Conservation (phyloP, 2,329 filamentous ascomycete genomes). For the Albophoma yamanashiensis region DNA sequence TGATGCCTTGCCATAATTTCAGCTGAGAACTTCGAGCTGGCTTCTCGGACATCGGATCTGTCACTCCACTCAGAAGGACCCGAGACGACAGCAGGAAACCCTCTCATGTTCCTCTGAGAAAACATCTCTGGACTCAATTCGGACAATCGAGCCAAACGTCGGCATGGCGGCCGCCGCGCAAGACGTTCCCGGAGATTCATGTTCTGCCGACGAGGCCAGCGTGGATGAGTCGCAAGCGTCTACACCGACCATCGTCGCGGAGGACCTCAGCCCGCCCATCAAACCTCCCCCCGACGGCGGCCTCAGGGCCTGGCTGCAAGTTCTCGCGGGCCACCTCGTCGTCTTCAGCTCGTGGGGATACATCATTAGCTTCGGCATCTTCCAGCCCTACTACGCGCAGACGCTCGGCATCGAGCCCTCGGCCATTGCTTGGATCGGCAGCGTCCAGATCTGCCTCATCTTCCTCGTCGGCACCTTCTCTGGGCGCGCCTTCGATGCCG, state of each 20-base stretch:
- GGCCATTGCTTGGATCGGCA: constrained; percentile 37
- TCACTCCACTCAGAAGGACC: not conserved
- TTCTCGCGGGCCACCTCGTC: constrained; percentile 24
- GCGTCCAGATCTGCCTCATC: constrained; percentile 32
- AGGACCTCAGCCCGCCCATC: not conserved
- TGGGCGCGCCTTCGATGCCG: constrained; percentile 30
- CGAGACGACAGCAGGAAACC: not conserved
- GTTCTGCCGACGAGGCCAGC: not conserved
- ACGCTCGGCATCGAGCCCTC: constrained; percentile 20
- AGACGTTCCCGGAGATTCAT: too few species aligned
- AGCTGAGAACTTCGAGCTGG: not conserved
- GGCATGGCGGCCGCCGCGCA: not conserved
- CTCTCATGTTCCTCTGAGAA: not conserved
- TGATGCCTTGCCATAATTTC: not conserved
- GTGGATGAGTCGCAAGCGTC: not conserved
- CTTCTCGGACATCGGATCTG: not conserved
- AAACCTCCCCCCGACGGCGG: constrained; percentile 23
- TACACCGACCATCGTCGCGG: not conserved
- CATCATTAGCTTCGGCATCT: constrained; percentile 27
- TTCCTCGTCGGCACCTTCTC: constrained; percentile 28
- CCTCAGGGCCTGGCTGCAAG: constrained; percentile 24
- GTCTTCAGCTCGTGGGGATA: constrained; percentile 29
- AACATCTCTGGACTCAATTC: not conserved
- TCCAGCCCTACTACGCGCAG: constrained; percentile 25
- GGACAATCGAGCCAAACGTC: not conserved